phyloP scores from a whole-genome alignment of 2,329 filamentous ascomycete genomes.

The Fusarium longipes region DNA sequence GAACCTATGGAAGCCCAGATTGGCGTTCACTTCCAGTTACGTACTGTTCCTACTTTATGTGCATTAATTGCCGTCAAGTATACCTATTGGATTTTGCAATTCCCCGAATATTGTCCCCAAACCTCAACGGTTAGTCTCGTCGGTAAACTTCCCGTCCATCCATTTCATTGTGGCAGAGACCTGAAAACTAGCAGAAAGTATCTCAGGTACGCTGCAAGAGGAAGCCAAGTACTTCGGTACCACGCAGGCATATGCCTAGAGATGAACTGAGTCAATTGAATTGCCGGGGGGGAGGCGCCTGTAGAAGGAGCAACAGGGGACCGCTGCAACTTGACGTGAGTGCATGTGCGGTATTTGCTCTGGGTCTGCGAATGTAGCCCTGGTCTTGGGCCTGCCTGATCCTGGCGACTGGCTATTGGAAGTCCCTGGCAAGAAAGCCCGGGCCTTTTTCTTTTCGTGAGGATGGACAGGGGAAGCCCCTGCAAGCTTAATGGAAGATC shows the following conservation, averaged over 20 bases:
- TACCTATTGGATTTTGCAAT: slow-evolving; percentile 3
- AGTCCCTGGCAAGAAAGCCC: slow-evolving; percentile 28
- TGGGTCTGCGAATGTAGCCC: slow-evolving; percentile 28
- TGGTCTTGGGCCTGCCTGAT: slow-evolving; percentile 8
- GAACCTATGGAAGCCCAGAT: not conserved
- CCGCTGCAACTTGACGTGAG: slow-evolving; percentile 15
- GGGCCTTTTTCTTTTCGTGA: slow-evolving; percentile 22
- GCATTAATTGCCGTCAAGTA: not conserved
- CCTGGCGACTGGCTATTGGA: slow-evolving; percentile 13
- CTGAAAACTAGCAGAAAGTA: slow-evolving; percentile 5
- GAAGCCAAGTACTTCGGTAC: not conserved
- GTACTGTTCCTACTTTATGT: not conserved
- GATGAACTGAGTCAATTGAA: slow-evolving; percentile 12
- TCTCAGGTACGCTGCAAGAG: not conserved
- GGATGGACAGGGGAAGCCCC: slow-evolving; percentile 17
- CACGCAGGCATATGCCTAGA: not conserved
- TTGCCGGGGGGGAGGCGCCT: slow-evolving; percentile 20
- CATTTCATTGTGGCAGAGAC: slow-evolving; percentile 4
- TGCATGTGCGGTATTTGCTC: slow-evolving; percentile 9
- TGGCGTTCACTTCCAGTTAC: not conserved
- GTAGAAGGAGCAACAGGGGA: slow-evolving; percentile 12
- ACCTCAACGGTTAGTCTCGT: slow-evolving; percentile 11
- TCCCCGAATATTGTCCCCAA: slow-evolving; percentile 10
- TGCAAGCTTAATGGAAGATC: slow-evolving; percentile 33
- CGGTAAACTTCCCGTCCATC: slow-evolving; percentile 26